phyloP scores from a whole-genome alignment of 1,139 yeast species.

The Kazachstania sp. region DNA sequence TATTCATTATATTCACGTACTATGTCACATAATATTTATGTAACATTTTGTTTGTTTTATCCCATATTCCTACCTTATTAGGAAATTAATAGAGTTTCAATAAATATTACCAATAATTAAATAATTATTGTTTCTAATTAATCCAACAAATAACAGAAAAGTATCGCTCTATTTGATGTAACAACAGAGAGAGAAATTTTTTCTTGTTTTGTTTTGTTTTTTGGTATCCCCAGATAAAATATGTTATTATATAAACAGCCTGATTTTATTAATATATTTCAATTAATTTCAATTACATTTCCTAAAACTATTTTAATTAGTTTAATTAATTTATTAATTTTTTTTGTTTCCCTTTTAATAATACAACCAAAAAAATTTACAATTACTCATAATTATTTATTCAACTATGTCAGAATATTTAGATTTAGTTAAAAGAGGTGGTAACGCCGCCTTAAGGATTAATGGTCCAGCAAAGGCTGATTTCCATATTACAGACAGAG shows the following conservation, averaged over 20 bases:
- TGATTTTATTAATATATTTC: background rate
- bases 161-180: no score
- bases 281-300: no score
- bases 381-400: background rate
- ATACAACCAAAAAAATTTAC: background rate
- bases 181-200: background rate
- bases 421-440: conserved; percentile 17
- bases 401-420: conserved; percentile 3
- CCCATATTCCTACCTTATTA: background rate
- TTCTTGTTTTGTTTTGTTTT: no score
- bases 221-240: background rate
- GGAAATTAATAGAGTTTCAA: background rate
- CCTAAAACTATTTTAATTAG: background rate
- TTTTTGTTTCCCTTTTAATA: background rate
- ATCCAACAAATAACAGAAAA: no score
- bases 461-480: conserved; percentile 18
- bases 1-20: no score
- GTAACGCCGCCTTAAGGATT: conserved; percentile 17
- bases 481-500: conserved; percentile 18
- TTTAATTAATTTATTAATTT: background rate
- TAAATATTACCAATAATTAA: no score
- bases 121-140: no score
- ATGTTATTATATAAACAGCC: background rate
- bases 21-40: no score
- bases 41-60: background rate